Percentiles rank a stretch among this genome's conserved stretches.
phyloP scores from a whole-genome alignment of 192 early-diverging fungal species.

The Thamnidium elegans region DNA sequence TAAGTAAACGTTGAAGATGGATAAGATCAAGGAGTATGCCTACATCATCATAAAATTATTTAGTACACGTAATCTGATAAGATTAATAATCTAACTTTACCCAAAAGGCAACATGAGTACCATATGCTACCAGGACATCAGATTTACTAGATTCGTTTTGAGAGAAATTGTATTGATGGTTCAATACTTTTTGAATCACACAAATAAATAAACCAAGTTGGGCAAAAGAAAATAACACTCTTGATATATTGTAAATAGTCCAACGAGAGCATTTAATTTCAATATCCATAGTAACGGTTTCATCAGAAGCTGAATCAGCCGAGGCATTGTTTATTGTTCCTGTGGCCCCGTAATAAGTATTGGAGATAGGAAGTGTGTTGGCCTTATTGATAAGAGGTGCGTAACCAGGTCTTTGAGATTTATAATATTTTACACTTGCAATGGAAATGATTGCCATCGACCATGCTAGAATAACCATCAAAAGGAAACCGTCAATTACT shows the following conservation, averaged over 20 bases:
- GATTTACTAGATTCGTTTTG: slow-evolving; percentile 9
- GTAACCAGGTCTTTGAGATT: slow-evolving; percentile 1
- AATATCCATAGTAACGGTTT: not conserved
- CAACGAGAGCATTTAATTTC: slow-evolving; percentile 13
- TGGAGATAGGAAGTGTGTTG: not conserved
- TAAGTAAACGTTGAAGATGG: slow-evolving; percentile 22
- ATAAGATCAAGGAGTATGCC: slow-evolving; percentile 30
- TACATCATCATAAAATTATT: slow-evolving; percentile 6
- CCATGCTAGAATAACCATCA: slow-evolving; percentile 9
- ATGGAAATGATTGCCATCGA: slow-evolving; percentile 5
- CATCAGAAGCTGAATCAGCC: slow-evolving; percentile 11
- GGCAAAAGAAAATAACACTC: slow-evolving; percentile 19
- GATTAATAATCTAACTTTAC: slow-evolving; percentile 4
- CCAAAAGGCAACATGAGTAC: slow-evolving; percentile 13
- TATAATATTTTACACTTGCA: slow-evolving; percentile 16
- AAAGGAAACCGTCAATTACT: slow-evolving; percentile 20
- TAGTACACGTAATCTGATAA: slow-evolving; percentile 1
- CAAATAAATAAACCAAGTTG: slow-evolving; percentile 5
- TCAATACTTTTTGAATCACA: slow-evolving; percentile 1
- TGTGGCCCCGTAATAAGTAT: slow-evolving; percentile 11
- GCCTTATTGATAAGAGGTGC: not conserved
- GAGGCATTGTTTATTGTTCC: not conserved
- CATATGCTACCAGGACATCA: slow-evolving; percentile 14
- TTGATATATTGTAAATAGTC: slow-evolving; percentile 17
- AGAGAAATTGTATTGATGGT: slow-evolving; percentile 18